These are phyloP conservation scores for Asclepias syriaca DNA, from an alignment of 257 asterid genomes.

Conservation along the genomic window DNA sequence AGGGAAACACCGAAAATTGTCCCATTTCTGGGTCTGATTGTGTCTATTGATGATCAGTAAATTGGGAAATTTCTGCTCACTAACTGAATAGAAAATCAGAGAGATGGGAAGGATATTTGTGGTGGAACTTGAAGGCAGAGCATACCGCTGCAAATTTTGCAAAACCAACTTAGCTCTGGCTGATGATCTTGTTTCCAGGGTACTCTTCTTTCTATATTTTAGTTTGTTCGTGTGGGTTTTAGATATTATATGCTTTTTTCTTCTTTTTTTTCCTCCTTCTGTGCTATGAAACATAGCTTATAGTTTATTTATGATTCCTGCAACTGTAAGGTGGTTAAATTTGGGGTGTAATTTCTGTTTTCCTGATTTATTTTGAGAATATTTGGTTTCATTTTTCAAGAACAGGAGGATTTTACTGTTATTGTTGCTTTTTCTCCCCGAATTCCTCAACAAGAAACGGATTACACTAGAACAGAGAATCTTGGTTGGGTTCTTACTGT, in stretches of 20 bases:
- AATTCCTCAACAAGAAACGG: not conserved
- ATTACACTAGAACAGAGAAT: too few species aligned
- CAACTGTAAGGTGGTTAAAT: not conserved
- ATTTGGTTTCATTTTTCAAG: not conserved
- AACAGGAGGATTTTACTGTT: not conserved
- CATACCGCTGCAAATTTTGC: slow-evolving; percentile 77
- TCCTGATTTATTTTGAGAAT: not conserved
- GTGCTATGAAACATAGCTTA: not conserved
- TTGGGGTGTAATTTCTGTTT: not conserved
- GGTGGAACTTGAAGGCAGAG: slow-evolving; percentile 62
- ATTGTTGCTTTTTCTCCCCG: not conserved
- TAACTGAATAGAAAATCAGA: not conserved
- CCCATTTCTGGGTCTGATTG: not conserved
- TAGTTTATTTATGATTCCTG: not conserved
- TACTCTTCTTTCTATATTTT: slow-evolving; percentile 11
- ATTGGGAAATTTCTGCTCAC: not conserved
- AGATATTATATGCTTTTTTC: not conserved
- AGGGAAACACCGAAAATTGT: too few species aligned
- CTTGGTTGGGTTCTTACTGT: slow-evolving; percentile 10
- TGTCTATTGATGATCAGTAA: not conserved
- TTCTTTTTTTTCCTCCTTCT: not conserved
- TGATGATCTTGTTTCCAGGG: slow-evolving; percentile 53
- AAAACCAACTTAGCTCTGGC: slow-evolving; percentile 58
- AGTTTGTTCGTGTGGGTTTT: not conserved
- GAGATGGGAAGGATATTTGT: slow-evolving; percentile 70